Evolutionary conservation across 345 rosid genomes (phyloP), one percentile per base, ranked within the genome.

Genomic region (Euclidium syriacum): DNA sequence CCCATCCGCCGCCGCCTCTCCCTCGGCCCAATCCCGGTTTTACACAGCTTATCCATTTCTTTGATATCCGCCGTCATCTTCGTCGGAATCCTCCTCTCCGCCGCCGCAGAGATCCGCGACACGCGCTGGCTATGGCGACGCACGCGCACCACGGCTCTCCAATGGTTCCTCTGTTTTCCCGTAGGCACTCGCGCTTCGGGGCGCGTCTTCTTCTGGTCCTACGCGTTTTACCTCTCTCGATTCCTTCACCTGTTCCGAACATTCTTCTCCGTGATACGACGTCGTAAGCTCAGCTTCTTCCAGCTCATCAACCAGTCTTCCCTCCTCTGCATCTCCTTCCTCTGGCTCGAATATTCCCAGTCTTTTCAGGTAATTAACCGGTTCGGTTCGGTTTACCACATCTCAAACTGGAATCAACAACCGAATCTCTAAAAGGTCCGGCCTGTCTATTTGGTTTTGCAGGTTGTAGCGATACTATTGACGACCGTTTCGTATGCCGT

Each of bases 81-180:
- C 74, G 73, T 83, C 58, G 95, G 98, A 1, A 83, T 79, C 46
- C 79, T 87, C 44, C 80, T 85, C 63, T 92, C 97, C 15, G 74
- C 97, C 26, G 78, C 82, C 2, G 77, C 87, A 1, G 98, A 92
- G 81, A 85, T 89, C 71, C 83, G 82, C 0, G 97, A 92, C 38
- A 92, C 95, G 4, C 82, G 94, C 2, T 92, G 98, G 98, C 70
- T 81, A 58, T 83, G 91, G 98, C 78, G 88, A 59, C 81, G 65
- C 7, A 74, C 76, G 26, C 71, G 73, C n/a, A 62, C 52, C 11
- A 88, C 85, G 23, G 80, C 97, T 2, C 52, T 89, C 9, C 91
- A 92, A 61, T 92, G 98, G 98, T 82, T 92, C 63, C 91, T 92
- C 67, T 92, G 98, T 49, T 92, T 92, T 81, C 98, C 98, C 0